Evolutionary conservation across 1,284 basidiomycete species (phyloP), one percentile per base, ranked within the genome.

Genomic region (Vanrija pseudolonga): DNA sequence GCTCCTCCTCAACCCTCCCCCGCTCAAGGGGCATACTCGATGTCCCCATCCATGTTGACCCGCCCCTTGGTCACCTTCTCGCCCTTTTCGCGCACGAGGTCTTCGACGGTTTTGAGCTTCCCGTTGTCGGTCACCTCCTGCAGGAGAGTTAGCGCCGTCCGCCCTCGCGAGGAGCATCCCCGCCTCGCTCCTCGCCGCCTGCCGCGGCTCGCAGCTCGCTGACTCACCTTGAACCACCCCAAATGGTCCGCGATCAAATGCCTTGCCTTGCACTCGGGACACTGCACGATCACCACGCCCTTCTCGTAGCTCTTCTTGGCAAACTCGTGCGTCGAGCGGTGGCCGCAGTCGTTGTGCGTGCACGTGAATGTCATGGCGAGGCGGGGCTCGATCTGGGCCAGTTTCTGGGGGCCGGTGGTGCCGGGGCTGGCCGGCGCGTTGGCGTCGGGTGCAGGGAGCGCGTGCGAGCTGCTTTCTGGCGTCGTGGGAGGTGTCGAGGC

Each of bases 201-300:
- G n/a, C 18, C n/a, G 15, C 28, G 6, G 14, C 42, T 11, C 42
- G 20, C 20, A 23, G 3, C 42, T 7, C 20, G 2, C n/a, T 26
- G 18, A 61, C 68, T 44, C 50, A 71, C 72, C 49, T 75, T 72
- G 79, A 96, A 96, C 93, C 93, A 96, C 1, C 89, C 90, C 15
- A 96, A 76, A 67, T 96, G 86, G 70, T 96, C 92, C 8, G 93
- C 92, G 67, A 93, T 91, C 18, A 91, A 78, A 76, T 91, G 89
- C 44, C 89, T 78, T 69, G 90, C 92, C 67, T 89, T 85, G 76
- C 95, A 98, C 17, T 83, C 83, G 1, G 94, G 92, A 76, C 95
- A 98, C 69, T 95, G 84, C 0, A 97, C 84, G 28, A 98, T 80
- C 1, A 98, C 94, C 51, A 98, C 88, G 0, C 95, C 95, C 45